These are phyloP conservation scores for Cladosporium sp. DNA, from an alignment of 2,329 filamentous ascomycete genomes.

Conservation along the genomic window DNA sequence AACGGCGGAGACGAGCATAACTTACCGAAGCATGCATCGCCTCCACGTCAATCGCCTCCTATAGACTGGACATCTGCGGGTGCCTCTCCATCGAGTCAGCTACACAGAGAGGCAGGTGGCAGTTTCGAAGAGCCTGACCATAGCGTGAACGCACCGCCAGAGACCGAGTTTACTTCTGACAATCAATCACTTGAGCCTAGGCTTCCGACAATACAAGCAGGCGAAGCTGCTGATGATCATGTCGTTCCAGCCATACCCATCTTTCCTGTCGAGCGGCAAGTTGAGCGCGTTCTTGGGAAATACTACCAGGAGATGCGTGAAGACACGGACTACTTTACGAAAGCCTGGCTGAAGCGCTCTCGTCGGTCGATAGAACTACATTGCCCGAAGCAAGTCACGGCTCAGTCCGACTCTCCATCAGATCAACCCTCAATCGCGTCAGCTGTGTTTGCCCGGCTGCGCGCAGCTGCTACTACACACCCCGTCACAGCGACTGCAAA, in stretches of 20 bases:
- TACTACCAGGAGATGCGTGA: constrained; percentile 32
- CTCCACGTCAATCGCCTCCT: neutral
- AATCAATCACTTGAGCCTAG: neutral
- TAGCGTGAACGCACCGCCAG: neutral
- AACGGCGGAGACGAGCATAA: neutral
- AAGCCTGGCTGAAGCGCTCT: constrained; percentile 27
- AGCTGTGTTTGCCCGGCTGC: neutral
- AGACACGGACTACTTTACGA: constrained; percentile 35
- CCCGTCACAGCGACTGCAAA: constrained; percentile 3
- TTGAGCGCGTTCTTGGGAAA: constrained; percentile 31
- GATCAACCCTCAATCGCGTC: neutral
- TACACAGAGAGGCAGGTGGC: constrained; percentile 4
- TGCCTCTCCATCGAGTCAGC: constrained; percentile 8
- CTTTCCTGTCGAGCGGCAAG: constrained; percentile 17
- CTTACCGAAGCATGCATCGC: neutral
- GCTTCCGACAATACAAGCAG: neutral
- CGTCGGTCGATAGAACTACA: constrained; percentile 20
- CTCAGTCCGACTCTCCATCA: neutral
- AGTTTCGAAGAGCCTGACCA: neutral
- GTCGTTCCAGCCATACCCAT: neutral
- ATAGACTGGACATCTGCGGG: neutral
- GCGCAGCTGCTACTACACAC: neutral
- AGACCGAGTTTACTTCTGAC: neutral
- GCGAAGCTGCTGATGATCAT: neutral
- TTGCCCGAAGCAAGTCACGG: neutral